Percentiles rank a stretch among this genome's conserved stretches.
Conservation (phyloP, 116 monocot species). For the Thalassia testudinum region DNA sequence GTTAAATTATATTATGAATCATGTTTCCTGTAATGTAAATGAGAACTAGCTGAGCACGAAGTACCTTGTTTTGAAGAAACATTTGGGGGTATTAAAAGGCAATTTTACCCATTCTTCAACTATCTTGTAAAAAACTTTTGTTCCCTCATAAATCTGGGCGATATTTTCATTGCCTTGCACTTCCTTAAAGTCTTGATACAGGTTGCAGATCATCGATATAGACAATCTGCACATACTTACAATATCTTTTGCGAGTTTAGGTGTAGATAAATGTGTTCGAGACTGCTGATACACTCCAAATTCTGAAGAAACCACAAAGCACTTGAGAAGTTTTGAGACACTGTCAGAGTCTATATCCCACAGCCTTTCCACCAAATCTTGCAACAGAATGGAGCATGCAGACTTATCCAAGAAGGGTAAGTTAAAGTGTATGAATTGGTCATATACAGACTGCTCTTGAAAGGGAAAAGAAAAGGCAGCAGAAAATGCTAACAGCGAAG, state of each 20-base stretch:
- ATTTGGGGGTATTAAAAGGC: slow-evolving; percentile 42
- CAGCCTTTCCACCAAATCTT: slow-evolving; percentile 46
- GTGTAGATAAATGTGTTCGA: slow-evolving; percentile 17
- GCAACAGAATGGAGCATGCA: neutral
- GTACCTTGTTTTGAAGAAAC: slow-evolving; percentile 9
- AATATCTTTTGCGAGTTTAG: slow-evolving; percentile 14
- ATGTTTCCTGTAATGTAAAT: too few species aligned
- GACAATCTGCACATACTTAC: slow-evolving; percentile 23
- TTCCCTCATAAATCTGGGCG: slow-evolving; percentile 10
- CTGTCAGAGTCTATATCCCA: slow-evolving; percentile 23
- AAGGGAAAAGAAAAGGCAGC: slow-evolving; percentile 31
- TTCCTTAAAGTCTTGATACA: slow-evolving; percentile 26
- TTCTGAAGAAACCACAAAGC: slow-evolving; percentile 12
- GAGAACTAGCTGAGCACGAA: too few species aligned
- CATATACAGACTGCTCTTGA: slow-evolving; percentile 5
- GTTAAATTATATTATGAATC: too few species aligned
- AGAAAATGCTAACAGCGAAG: slow-evolving; percentile 70
- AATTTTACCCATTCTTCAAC: slow-evolving; percentile 43
- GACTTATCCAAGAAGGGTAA: neutral
- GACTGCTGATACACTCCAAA: slow-evolving; percentile 5
- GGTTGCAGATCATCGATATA: slow-evolving; percentile 12
- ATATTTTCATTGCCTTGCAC: slow-evolving; percentile 14
- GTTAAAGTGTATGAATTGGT: neutral
- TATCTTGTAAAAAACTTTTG: slow-evolving; percentile 24
- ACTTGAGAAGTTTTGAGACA: slow-evolving; percentile 16